Evolutionary conservation across 2,329 filamentous ascomycete genomes (phyloP).

Genomic region (Chrysoporthe austroafricana): DNA sequence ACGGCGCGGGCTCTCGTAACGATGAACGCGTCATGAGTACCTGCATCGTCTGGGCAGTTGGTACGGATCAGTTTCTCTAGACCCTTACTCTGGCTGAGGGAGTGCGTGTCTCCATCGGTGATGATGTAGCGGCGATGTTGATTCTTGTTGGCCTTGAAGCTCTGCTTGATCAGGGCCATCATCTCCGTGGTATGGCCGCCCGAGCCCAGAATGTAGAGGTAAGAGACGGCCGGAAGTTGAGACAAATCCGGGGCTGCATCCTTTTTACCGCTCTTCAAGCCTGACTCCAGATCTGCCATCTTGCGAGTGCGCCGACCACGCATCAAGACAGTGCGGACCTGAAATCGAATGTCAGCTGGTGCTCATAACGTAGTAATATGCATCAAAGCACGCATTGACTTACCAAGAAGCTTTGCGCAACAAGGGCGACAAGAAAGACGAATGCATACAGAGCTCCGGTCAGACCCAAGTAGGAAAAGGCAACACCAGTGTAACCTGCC

Average conservation of each 20-base stretch:
- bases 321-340: background rate
- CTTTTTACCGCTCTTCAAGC: slow-evolving; percentile 1
- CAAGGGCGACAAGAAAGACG: slow-evolving; percentile 1
- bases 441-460: slow-evolving; percentile 5
- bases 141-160: slow-evolving; percentile 52
- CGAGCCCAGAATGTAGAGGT: slow-evolving; percentile 84
- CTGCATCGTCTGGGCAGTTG: slow-evolving; percentile 41
- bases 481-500: background rate
- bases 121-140: slow-evolving; percentile 82
- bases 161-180: slow-evolving; percentile 75
- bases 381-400: background rate
- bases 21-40: slow-evolving; percentile 65
- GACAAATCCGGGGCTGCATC: slow-evolving; percentile 25
- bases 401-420: slow-evolving; percentile 4
- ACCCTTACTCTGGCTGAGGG: slow-evolving; percentile 62
- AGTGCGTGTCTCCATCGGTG: slow-evolving; percentile 76
- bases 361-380: background rate
- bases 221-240: slow-evolving; percentile 48
- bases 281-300: slow-evolving; percentile 3
- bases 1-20: slow-evolving; percentile 80
- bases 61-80: slow-evolving; percentile 60
- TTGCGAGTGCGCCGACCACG: background rate
- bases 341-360: background rate
- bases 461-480: slow-evolving; percentile 10
- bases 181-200: slow-evolving; percentile 96